Evolutionary conservation across 2,329 filamentous ascomycete genomes (phyloP), one percentile per base, ranked within the genome.

Genomic region (Fusarium musae): DNA sequence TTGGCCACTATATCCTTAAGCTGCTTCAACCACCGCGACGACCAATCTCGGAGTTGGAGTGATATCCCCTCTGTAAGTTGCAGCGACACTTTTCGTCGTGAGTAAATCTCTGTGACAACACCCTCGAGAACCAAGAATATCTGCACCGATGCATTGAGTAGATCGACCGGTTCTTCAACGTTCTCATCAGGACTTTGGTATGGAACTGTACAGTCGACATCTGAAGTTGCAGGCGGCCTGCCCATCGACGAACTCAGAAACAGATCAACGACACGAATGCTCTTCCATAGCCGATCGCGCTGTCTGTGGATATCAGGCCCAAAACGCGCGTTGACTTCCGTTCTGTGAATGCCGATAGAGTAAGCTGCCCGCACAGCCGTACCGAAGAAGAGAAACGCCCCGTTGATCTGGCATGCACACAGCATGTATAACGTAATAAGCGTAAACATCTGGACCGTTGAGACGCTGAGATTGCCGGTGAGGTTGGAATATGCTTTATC

Each of bases 191-290:
- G 59, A 5, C 72, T 78, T 19, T 82, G 79, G 69, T 87, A 89
- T 0, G 85, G 79, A 0, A 89, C 87, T 0, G 86, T 89, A 77
- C 87, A 88, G 67, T 89, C 87, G 2, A 87, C 81, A 47, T 88
- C 87, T 0, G 86, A 88, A 1, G 86, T 86, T 0, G 86, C 85
- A 0, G 87, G 87, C 0, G 87, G 87, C 1, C 87, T 82, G 6
- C 87, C 87, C 86, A 88, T 88, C 2, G 85, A 87, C 6, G 84
- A 85, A 73, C 85, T 87, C 0, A 89, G 80, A 64, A 87, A 88
- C 1, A 89, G 77, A 65, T 89, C 87, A 11, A 89, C 79, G 0
- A 87, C 80, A 3, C 87, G 82, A 8, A 89, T 76, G 63, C 86
- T 88, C 77, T 87, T 88, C 87, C 87, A 89, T 3, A 89, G 77